A percentile compares a stretch with the other conserved stretches of the same genome.
phyloP scores from a whole-genome alignment of 1,284 basidiomycete genomes.

The Amylostereum areolatum region DNA sequence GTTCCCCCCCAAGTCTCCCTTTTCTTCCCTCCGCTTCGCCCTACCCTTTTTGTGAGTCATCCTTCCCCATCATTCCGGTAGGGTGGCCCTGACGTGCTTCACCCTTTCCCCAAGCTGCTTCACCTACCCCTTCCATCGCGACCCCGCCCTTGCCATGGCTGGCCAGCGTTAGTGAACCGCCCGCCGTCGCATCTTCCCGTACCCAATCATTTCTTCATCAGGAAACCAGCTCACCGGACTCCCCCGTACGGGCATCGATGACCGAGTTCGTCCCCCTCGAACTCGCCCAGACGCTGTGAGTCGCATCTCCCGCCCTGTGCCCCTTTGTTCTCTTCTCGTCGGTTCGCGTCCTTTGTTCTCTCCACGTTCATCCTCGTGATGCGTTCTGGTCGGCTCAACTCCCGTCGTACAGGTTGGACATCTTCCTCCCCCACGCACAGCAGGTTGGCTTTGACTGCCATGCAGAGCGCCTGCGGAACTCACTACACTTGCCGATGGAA shows the following conservation, averaged over 20 bases:
- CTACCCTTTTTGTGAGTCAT: slow-evolving; percentile 19
- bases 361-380: not conserved
- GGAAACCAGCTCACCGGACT: slow-evolving; percentile 34
- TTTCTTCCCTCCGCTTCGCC: slow-evolving; percentile 58
- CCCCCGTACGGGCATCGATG: slow-evolving; percentile 37
- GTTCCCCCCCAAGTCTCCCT: slow-evolving; percentile 54
- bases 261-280: slow-evolving; percentile 54
- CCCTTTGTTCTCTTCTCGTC: slow-evolving; percentile 4
- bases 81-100: not conserved
- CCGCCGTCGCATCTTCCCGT: not conserved
- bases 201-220: slow-evolving; percentile 11
- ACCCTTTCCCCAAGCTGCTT: slow-evolving; percentile 2
- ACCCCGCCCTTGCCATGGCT: slow-evolving; percentile 12
- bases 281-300: slow-evolving; percentile 61
- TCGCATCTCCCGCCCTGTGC: slow-evolving; percentile 7
- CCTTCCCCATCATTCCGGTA: slow-evolving; percentile 2
- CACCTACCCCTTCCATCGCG: slow-evolving; percentile 5
- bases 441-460: slow-evolving; percentile 67
- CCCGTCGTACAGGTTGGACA: slow-evolving; percentile 47
- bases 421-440: slow-evolving; percentile 68
- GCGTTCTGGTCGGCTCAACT: slow-evolving; percentile 7
- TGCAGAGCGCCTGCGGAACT: slow-evolving; percentile 56
- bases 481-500: slow-evolving; percentile 39
- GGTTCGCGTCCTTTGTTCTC: not conserved
- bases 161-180: not conserved